Conservation (phyloP, 768 basidiomycete species). For the Amylocystis lapponica region DNA sequence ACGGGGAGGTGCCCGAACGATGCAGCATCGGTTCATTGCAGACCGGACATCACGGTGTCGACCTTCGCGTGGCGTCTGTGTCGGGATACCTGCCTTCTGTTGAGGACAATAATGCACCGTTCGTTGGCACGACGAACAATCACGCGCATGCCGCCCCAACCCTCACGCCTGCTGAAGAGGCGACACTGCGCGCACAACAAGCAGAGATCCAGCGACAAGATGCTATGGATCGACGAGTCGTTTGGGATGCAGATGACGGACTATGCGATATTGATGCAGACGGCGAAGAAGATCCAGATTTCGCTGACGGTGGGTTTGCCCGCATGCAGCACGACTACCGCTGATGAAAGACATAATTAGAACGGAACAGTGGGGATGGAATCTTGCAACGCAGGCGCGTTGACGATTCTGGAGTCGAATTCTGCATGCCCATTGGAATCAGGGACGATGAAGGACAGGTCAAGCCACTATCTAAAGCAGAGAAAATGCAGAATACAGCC, state of each 20-base stretch:
- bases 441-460: constrained; percentile 52
- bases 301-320: constrained; percentile 27
- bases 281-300: constrained; percentile 53
- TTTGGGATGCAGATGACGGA: constrained; percentile 57
- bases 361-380: neutral
- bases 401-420: constrained; percentile 6
- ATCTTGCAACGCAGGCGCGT: no score
- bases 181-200: constrained; percentile 45
- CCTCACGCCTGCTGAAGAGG: constrained; percentile 56
- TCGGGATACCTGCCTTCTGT: constrained; percentile 66
- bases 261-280: constrained; percentile 47
- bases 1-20: constrained; percentile 68
- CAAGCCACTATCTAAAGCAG: constrained; percentile 33
- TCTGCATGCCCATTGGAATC: constrained; percentile 48
- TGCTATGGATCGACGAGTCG: constrained; percentile 53
- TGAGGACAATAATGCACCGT: constrained; percentile 52
- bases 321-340: neutral
- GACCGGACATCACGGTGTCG: constrained; percentile 73
- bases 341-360: neutral
- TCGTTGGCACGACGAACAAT: constrained; percentile 39
- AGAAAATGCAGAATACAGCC: constrained; percentile 4
- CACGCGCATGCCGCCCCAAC: constrained; percentile 24
- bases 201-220: constrained; percentile 57
- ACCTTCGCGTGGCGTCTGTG: constrained; percentile 67
- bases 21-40: constrained; percentile 62